Evolutionary conservation across 2,329 filamentous ascomycete species (phyloP).

Genomic region (Proliferodiscus dingleyae): DNA sequence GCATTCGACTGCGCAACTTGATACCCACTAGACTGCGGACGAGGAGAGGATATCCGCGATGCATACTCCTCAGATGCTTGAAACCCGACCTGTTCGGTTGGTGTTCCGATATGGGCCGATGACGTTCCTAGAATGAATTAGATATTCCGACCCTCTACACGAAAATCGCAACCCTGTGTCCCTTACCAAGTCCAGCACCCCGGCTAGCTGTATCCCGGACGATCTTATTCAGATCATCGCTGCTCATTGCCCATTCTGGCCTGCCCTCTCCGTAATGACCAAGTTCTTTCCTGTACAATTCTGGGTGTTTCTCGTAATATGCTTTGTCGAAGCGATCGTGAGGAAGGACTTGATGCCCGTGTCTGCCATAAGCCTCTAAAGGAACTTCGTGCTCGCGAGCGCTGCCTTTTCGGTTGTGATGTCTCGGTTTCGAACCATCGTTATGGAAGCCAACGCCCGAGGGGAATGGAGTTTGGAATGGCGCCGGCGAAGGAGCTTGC

Average conservation of each 20-base stretch:
- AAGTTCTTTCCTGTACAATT: slow-evolving; percentile 68
- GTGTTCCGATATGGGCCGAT: slow-evolving; percentile 63
- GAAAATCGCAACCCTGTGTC: slow-evolving; percentile 21
- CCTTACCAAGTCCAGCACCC: slow-evolving; percentile 47
- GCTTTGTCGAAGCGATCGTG: slow-evolving; percentile 83
- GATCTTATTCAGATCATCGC: slow-evolving; percentile 84
- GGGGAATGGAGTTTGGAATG: slow-evolving; percentile 31
- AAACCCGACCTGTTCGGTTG: slow-evolving; percentile 87
- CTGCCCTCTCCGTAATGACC: slow-evolving; percentile 52
- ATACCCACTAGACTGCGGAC: slow-evolving; percentile 39
- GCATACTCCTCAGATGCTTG: slow-evolving; percentile 80
- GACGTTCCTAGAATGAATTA: slow-evolving; percentile 53
- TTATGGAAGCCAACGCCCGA: slow-evolving; percentile 46
- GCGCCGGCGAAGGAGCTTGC: slow-evolving; percentile 83
- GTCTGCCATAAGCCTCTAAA: slow-evolving; percentile 81
- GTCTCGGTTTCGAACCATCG: slow-evolving; percentile 44
- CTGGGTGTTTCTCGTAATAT: slow-evolving; percentile 90
- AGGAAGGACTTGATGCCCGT: slow-evolving; percentile 74
- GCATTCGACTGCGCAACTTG: slow-evolving; percentile 38
- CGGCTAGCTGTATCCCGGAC: slow-evolving; percentile 64
- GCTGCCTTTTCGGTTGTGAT: slow-evolving; percentile 69
- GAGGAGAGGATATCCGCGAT: slow-evolving; percentile 69
- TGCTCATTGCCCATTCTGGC: slow-evolving; percentile 78
- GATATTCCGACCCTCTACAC: slow-evolving; percentile 19
- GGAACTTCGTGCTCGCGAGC: slow-evolving; percentile 66